Conservation (phyloP, 2,329 filamentous ascomycete species). For the Cordyceps militaris region DNA sequence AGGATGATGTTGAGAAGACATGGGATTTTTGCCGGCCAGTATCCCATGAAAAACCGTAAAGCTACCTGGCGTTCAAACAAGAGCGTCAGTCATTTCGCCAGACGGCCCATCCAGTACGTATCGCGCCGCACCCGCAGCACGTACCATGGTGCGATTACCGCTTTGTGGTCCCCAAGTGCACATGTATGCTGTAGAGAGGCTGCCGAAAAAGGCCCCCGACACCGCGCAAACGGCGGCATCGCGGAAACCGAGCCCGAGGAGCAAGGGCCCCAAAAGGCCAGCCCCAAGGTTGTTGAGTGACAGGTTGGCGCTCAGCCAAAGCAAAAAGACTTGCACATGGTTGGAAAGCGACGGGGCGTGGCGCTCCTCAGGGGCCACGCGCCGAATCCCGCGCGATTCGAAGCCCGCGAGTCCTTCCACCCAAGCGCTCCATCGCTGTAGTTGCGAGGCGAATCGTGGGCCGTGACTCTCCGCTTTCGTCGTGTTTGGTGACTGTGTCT, state of each 20-base stretch:
- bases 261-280: slow-evolving; percentile 59
- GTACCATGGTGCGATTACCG: slow-evolving; percentile 67
- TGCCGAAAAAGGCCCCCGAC: slow-evolving; percentile 70
- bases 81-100: neutral
- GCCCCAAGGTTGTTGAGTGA: slow-evolving; percentile 51
- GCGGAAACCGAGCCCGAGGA: slow-evolving; percentile 65
- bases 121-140: neutral
- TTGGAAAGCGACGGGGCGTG: slow-evolving; percentile 25
- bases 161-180: slow-evolving; percentile 69
- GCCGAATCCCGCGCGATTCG: slow-evolving; percentile 33
- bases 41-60: slow-evolving; percentile 71
- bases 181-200: slow-evolving; percentile 67
- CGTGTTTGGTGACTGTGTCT: neutral
- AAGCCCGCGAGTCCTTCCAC: slow-evolving; percentile 29
- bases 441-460: neutral
- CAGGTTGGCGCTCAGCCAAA: slow-evolving; percentile 40
- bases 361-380: slow-evolving; percentile 31
- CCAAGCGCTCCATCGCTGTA: slow-evolving; percentile 17
- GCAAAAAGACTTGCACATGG: slow-evolving; percentile 33
- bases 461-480: neutral
- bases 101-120: too few species aligned
- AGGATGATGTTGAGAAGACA: slow-evolving; percentile 44
- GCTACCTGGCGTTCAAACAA: slow-evolving; percentile 38
- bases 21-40: slow-evolving; percentile 35
- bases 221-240: slow-evolving; percentile 66